Base-by-base conservation (phyloP, 139 green algal species). In the Chlorella sp. region DNA sequence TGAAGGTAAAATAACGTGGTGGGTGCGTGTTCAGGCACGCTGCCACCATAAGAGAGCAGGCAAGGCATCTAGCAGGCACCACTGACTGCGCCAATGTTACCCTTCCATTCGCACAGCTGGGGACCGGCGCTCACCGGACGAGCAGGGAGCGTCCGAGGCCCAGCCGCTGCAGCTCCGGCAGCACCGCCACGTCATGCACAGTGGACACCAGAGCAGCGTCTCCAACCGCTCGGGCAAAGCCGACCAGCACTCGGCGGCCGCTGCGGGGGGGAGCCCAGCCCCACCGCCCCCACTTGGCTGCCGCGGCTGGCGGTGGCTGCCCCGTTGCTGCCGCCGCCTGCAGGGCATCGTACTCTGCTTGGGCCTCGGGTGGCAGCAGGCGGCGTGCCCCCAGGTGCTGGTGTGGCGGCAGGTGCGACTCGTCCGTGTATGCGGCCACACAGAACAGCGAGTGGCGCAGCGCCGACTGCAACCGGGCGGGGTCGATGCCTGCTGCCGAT, bases 191-290 rank as follows among this genome's bases (percentile, higher is more conserved):
- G 32, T 90, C 87, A 48, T 84, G 70, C 40, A 90, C 26, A 1
- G 87, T 90, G 51, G 87, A 84, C 30, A 90, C 85, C 19, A 90
- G 41, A 20, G 85, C 44, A 0, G 77, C 51, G 26, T 90, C 87
- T 0, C 87, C 70, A 28, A 90, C 85, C 14, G 87, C 87, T 0
- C 87, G 80, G 30, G 74, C 87, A 90, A 90, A 90, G 19, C 85
- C 87, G 17, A 89, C 81, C 22, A 90, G 79, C 48, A 85, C 84
- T 0, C 70, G 65, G 38, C 64, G 76, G 46, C 28, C 9, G 24
- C 54, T 65, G 11, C 78, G 78, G 28, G 4, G 40, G 0, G 22
- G 51, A 3, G 48, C 14, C 48, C 75, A 69, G 43, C 48, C 40
- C 32, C 32, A 62, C 73, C 73, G 20, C 17, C 34, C 64, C 30